A percentile compares a stretch with the other conserved stretches of the same genome.
Evolutionary conservation across 2,329 filamentous ascomycete genomes (phyloP).

Genomic region (Bimuria novae-zelandiae): DNA sequence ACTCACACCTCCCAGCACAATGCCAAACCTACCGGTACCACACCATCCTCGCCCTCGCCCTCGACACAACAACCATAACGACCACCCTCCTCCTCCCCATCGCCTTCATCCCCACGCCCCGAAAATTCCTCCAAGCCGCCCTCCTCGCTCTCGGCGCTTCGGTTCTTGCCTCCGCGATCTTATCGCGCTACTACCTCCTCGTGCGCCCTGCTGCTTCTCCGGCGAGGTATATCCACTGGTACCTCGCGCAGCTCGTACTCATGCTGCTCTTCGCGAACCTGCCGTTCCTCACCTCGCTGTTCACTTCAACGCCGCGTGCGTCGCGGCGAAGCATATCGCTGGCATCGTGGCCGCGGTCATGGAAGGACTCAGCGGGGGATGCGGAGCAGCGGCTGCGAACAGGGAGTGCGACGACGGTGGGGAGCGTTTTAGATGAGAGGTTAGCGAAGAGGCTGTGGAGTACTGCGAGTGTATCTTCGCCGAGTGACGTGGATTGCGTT

Average conservation of each 20-base stretch:
- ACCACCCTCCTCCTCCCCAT: constrained; percentile 27
- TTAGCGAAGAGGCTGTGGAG: no score
- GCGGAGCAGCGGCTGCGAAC: no score
- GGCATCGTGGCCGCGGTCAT: not conserved
- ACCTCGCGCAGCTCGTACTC: constrained; percentile 21
- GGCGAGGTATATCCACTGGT: constrained; percentile 23
- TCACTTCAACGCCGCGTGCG: constrained; percentile 18
- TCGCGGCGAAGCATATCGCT: not conserved
- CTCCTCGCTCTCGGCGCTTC: constrained; percentile 25
- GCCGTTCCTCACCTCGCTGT: constrained; percentile 32
- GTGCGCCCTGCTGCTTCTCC: constrained; percentile 1
- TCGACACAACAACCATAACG: constrained; percentile 23
- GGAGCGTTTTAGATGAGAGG: no score
- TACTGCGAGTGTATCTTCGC: no score
- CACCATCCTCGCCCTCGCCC: constrained; percentile 18
- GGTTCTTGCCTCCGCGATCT: constrained; percentile 19
- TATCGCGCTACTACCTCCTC: constrained; percentile 23
- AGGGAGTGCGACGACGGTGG: not conserved
- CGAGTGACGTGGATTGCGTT: no score
- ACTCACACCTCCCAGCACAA: constrained; percentile 14
- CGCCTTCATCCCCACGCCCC: constrained; percentile 35
- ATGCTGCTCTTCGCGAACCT: constrained; percentile 33
- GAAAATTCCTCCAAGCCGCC: constrained; percentile 24
- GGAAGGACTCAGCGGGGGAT: no score
- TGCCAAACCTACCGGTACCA: constrained; percentile 28